phyloP scores from a whole-genome alignment of 2,329 filamentous ascomycete genomes.

The Sporothrix sp. region DNA sequence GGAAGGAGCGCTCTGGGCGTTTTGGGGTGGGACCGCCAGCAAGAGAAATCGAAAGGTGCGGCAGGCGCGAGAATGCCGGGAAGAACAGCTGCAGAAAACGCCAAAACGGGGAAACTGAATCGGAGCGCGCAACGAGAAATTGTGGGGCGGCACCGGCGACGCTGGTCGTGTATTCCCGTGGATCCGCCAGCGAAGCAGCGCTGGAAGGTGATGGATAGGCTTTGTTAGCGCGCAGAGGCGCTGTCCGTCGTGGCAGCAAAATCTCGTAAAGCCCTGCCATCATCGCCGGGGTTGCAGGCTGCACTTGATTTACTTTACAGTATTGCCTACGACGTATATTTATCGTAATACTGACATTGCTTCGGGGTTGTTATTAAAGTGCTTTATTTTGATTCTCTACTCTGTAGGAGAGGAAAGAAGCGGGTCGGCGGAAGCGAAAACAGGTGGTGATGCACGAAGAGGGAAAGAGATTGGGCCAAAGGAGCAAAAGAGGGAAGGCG shows the following conservation, averaged over 20 bases:
- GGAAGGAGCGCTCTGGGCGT: too few relatives aligned
- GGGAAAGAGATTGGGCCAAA: too few relatives aligned
- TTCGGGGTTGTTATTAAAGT: too few relatives aligned
- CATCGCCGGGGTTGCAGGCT: too few relatives aligned
- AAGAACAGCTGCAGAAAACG: neutral
- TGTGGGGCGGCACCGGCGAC: neutral
- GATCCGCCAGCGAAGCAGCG: slow-evolving; percentile 3
- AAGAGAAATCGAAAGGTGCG: slow-evolving; percentile 4
- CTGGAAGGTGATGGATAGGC: too few relatives aligned
- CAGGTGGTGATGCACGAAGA: neutral
- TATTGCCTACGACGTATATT: too few relatives aligned
- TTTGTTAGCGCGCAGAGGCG: too few relatives aligned
- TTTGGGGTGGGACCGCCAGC: too few relatives aligned
- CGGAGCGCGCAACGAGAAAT: slow-evolving; percentile 7
- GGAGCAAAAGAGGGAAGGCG: neutral
- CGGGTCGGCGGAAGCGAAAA: slow-evolving; percentile 10
- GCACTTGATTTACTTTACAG: too few relatives aligned
- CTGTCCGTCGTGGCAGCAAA: neutral
- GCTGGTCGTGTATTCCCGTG: slow-evolving; percentile 9
- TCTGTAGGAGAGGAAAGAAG: neutral
- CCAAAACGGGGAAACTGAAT: slow-evolving; percentile 6
- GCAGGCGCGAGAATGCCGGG: slow-evolving; percentile 7
- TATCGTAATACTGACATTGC: too few relatives aligned
- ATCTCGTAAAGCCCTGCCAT: too few relatives aligned
- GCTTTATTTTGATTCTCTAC: neutral